Percentiles rank a stretch among this genome's conserved stretches.
Conservation (phyloP, 768 basidiomycete species). For the Russula ochroleuca region DNA sequence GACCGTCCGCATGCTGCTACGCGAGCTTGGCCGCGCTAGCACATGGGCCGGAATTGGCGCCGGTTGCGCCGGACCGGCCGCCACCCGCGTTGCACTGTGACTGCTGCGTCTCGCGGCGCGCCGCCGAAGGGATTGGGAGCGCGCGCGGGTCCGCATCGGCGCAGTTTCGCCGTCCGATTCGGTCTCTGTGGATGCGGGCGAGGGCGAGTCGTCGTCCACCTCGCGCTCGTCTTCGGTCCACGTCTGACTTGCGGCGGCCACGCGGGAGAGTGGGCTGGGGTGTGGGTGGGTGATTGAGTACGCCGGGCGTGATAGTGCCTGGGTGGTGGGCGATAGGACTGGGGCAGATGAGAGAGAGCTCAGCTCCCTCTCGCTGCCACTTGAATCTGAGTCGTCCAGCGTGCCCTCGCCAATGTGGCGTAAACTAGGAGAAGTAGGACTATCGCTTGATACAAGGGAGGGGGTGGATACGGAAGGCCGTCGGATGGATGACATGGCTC, state of each 20-base stretch:
- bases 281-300: conserved; percentile 45
- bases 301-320: conserved; percentile 28
- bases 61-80: not conserved
- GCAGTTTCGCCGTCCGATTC: conserved; percentile 41
- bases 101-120: conserved; percentile 15
- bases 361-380: conserved; percentile 34
- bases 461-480: conserved; percentile 43
- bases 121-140: conserved; percentile 34
- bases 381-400: conserved; percentile 73
- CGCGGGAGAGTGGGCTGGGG: conserved; percentile 64
- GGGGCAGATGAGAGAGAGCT: conserved; percentile 17
- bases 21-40: conserved; percentile 49
- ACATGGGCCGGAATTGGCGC: conserved; percentile 11
- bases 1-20: conserved; percentile 69
- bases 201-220: conserved; percentile 51
- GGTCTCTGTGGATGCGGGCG: conserved; percentile 57
- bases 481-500: conserved; percentile 35
- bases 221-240: conserved; percentile 55
- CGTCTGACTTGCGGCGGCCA: conserved; percentile 42
- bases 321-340: conserved; percentile 37
- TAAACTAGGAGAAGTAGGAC: conserved; percentile 40
- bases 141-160: conserved; percentile 23
- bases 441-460: conserved; percentile 37
- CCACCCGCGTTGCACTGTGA: conserved; percentile 8
- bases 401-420: conserved; percentile 74